Conservation (phyloP, 805 yeast genomes). For the Ogataea pini region DNA sequence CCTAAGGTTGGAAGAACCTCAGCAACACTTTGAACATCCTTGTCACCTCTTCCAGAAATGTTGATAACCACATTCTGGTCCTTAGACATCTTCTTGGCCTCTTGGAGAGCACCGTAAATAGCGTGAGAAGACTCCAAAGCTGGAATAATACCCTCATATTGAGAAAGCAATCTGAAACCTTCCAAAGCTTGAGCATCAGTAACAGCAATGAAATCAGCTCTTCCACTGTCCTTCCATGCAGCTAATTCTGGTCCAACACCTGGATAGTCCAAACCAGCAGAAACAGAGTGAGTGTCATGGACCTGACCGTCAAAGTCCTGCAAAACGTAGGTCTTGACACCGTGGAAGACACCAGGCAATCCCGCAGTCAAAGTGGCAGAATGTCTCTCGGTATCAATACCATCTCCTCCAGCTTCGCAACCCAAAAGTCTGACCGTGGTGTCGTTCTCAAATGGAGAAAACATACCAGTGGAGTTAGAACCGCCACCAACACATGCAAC, state of each 20-base stretch:
- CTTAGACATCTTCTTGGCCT: slow-evolving; percentile 78
- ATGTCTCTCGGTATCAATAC: slow-evolving; percentile 83
- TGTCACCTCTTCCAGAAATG: slow-evolving; percentile 98
- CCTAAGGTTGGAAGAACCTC: slow-evolving; percentile 89
- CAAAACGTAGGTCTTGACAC: slow-evolving; percentile 90
- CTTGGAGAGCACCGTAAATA: slow-evolving; percentile 82
- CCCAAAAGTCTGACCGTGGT: slow-evolving; percentile 78
- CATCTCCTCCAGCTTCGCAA: slow-evolving; percentile 99
- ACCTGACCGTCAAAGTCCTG: slow-evolving; percentile 95
- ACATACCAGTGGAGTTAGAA: slow-evolving; percentile 93
- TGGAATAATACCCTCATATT: slow-evolving; percentile 97
- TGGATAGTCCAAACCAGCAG: slow-evolving; percentile 98
- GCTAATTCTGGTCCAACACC: slow-evolving; percentile 99
- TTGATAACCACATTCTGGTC: slow-evolving; percentile 85
- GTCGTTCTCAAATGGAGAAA: slow-evolving; percentile 90
- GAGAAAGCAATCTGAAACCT: slow-evolving; percentile 86
- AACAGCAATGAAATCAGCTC: slow-evolving; percentile 89
- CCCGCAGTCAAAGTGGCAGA: slow-evolving; percentile 97
- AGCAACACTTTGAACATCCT: slow-evolving; percentile 97
- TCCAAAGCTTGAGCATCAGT: slow-evolving; percentile 93
- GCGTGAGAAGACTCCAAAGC: slow-evolving; percentile 99
- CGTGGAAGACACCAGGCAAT: slow-evolving; percentile 96
- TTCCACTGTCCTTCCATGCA: slow-evolving; percentile 89
- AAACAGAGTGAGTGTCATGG: slow-evolving; percentile 95
- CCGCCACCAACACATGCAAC: slow-evolving; percentile 99